Conservation (phyloP, 306 rosid genomes). For the Cucumis hystrix region DNA sequence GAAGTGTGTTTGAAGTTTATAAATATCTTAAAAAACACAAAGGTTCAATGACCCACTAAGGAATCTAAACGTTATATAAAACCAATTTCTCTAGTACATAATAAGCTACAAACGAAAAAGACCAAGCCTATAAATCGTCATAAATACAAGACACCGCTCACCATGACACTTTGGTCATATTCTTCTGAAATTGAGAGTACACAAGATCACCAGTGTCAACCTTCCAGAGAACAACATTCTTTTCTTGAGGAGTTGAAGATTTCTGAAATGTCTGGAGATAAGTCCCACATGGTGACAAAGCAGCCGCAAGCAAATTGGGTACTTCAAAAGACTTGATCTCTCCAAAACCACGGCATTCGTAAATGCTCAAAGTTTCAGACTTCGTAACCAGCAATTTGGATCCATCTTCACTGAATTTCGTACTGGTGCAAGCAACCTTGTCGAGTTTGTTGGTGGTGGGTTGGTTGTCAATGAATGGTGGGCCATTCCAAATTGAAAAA, state of each 20-base stretch:
- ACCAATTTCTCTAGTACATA: background rate
- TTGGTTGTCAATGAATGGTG: constrained; percentile 45
- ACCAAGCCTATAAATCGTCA: background rate
- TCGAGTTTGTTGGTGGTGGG: constrained; percentile 48
- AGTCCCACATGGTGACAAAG: constrained; percentile 64
- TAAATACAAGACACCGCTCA: constrained; percentile 8
- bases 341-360: constrained; percentile 35
- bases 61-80: background rate
- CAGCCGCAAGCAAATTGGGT: constrained; percentile 41
- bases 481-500: constrained; percentile 73
- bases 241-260: constrained; percentile 52
- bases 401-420: constrained; percentile 70
- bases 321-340: constrained; percentile 61
- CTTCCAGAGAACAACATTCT: constrained; percentile 63
- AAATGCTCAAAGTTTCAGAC: constrained; percentile 35
- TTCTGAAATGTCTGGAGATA: constrained; percentile 68
- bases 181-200: constrained; percentile 64
- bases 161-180: constrained; percentile 58
- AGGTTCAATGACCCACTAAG: background rate
- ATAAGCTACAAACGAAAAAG: background rate
- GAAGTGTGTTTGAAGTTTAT: background rate
- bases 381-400: constrained; percentile 54
- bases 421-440: constrained; percentile 35
- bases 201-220: constrained; percentile 40
- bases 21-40: background rate